A percentile compares a stretch with the other conserved stretches of the same genome.
phyloP scores from a whole-genome alignment of 2,329 filamentous ascomycete genomes.

The Fusarium newnesense region DNA sequence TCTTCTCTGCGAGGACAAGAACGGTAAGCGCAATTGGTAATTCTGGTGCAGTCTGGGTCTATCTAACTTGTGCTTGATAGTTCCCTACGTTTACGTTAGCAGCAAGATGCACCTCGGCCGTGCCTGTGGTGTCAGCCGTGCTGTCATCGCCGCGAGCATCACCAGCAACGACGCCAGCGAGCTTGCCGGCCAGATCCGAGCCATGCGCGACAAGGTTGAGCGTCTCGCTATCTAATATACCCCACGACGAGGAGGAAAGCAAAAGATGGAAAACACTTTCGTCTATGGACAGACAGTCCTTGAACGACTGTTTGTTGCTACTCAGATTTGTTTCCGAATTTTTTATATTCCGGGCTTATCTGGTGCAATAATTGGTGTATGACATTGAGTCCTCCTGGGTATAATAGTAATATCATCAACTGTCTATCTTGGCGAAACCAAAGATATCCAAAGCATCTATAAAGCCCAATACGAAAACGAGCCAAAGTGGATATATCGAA shows the following conservation, averaged over 20 bases:
- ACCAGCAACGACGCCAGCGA: slow-evolving; percentile 93
- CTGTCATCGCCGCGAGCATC: slow-evolving; percentile 88
- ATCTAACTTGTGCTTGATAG: slow-evolving; percentile 33
- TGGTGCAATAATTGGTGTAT: slow-evolving; percentile 34
- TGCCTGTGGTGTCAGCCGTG: slow-evolving; percentile 87
- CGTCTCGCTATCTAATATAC: slow-evolving; percentile 84
- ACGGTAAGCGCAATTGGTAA: slow-evolving; percentile 48
- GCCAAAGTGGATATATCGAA: slow-evolving; percentile 30
- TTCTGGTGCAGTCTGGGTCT: background rate
- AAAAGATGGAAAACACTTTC: slow-evolving; percentile 28
- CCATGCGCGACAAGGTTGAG: slow-evolving; percentile 95
- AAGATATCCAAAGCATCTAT: background rate
- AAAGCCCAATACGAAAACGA: slow-evolving; percentile 38
- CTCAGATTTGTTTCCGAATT: slow-evolving; percentile 23
- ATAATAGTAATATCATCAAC: slow-evolving; percentile 40
- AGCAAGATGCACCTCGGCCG: slow-evolving; percentile 87
- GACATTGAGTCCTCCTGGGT: slow-evolving; percentile 19
- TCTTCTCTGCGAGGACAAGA: slow-evolving; percentile 86
- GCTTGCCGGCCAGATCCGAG: slow-evolving; percentile 85
- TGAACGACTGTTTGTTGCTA: background rate
- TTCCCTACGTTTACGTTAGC: slow-evolving; percentile 74
- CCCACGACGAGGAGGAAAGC: slow-evolving; percentile 28
- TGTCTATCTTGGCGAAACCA: slow-evolving; percentile 23
- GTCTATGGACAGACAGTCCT: slow-evolving; percentile 8
- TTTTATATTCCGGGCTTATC: slow-evolving; percentile 17